Percentiles rank a stretch among this genome's conserved stretches.
Evolutionary conservation across 768 basidiomycete genomes (phyloP).

Genomic region (Naganishia onofrii): DNA sequence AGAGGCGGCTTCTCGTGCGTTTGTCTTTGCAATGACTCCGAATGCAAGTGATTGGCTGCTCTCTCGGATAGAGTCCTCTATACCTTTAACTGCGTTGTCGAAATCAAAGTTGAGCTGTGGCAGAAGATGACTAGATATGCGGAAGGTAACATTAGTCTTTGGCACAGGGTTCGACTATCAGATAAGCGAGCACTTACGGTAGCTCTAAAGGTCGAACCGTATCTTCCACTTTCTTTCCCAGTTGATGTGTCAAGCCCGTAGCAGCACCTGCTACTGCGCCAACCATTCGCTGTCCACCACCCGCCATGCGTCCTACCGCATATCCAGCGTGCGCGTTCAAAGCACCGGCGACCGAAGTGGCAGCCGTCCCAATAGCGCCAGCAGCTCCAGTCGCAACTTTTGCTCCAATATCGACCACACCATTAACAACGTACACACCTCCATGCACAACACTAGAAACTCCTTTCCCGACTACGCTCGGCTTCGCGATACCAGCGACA

Average conservation of each 20-base stretch:
- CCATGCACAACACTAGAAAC: not conserved
- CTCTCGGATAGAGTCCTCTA: not conserved
- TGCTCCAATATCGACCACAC: not conserved
- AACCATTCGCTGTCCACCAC: not conserved
- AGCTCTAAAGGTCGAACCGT: not conserved
- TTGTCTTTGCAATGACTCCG: not conserved
- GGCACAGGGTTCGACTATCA: not conserved
- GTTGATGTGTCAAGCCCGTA: not conserved
- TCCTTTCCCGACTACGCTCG: not conserved
- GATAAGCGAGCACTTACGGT: not conserved
- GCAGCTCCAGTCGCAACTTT: not conserved
- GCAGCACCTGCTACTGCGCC: not conserved
- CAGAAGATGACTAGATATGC: not conserved
- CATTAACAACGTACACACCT: not conserved
- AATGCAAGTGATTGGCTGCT: not conserved
- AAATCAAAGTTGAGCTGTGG: not conserved
- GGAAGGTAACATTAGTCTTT: not conserved
- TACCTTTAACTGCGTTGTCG: not conserved
- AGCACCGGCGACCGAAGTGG: not conserved
- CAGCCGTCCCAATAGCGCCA: not conserved
- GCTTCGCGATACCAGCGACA: not conserved
- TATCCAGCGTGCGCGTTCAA: not conserved
- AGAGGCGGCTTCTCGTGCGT: constrained; percentile 8
- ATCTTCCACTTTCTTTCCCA: not conserved
- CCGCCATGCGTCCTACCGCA: not conserved